Base-by-base conservation (phyloP, 225 moss, liverwort and hornwort genomes). In the Marchantia polymorpha region DNA sequence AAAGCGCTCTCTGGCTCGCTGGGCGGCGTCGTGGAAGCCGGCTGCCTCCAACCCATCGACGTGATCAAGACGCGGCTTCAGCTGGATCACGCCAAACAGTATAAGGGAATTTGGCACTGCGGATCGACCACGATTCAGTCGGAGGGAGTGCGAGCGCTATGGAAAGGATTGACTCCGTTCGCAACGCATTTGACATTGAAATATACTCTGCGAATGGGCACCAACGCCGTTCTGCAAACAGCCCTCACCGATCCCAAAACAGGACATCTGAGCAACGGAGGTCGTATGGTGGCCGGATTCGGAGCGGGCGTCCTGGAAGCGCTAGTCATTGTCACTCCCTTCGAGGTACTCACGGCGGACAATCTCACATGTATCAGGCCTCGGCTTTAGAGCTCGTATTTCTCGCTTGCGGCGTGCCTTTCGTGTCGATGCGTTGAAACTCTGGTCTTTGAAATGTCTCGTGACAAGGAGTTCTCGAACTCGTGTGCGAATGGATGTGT, bases 31-130 rank as follows among this genome's bases (percentile, higher is more conserved):
- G 85, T 99, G n/a, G 99, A 99, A 83, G 99, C 95, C n/a, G 81
- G 89, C 83, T 99, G 95, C 83, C 82, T 99, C 76, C 93, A 99
- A 69, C 99, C 99, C 7, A 95, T 99, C 61, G 99, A 99, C 68
- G 99, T 95, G 74, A 94, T 99, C 80, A 99, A 99, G 86, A 99
- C 99, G 72, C 85, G 99, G 66, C 83, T 99, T 73, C 99, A 99
- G 87, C 88, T 99, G 75, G 99, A 99, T 72, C 90, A 92, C 48
- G 86, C 87, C 27, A 83, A 48, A 75, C 89, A 92, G 56, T 94
- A 99, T 77, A 90, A 85, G 27, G 95, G 99, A 54, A 99, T 99
- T 52, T 84, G 85, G 89, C 91, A 99, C 83, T 99, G 99, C 66
- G 99, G 99, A 2, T 76, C 86, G 49, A 82, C 93, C 22, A 85